phyloP scores from a whole-genome alignment of 345 rosid species.

The Noccaea caerulescens region DNA sequence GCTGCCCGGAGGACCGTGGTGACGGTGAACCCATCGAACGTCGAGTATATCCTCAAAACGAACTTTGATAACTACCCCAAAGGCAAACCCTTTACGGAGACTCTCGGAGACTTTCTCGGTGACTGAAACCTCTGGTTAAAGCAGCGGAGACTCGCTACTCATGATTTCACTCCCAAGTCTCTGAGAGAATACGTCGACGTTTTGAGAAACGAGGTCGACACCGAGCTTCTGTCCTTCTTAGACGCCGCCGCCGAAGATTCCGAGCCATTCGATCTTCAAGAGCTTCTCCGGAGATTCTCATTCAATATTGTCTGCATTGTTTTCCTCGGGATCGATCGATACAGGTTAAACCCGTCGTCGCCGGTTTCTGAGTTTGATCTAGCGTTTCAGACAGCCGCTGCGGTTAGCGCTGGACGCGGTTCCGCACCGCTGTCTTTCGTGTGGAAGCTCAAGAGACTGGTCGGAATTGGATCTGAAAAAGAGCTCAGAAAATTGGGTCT shows the following conservation, averaged over 20 bases:
- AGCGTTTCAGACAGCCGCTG: slow-evolving; percentile 64
- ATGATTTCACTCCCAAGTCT: slow-evolving; percentile 53
- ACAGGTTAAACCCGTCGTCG: slow-evolving; percentile 45
- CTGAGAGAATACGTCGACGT: slow-evolving; percentile 50
- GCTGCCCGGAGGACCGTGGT: slow-evolving; percentile 70
- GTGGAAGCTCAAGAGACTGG: slow-evolving; percentile 69
- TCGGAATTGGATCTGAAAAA: slow-evolving; percentile 62
- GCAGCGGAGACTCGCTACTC: slow-evolving; percentile 64
- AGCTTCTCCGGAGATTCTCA: slow-evolving; percentile 55
- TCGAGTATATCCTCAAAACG: slow-evolving; percentile 75
- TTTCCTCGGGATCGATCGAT: slow-evolving; percentile 56
- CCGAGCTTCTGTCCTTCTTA: slow-evolving; percentile 52
- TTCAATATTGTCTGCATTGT: slow-evolving; percentile 57
- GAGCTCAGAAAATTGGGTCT: slow-evolving; percentile 49
- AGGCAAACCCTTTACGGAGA: slow-evolving; percentile 85
- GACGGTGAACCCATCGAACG: slow-evolving; percentile 77
- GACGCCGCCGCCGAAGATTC: slow-evolving; percentile 44
- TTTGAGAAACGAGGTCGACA: slow-evolving; percentile 50
- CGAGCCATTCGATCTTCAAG: slow-evolving; percentile 57
- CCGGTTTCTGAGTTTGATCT: slow-evolving; percentile 44
- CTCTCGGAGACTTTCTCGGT: slow-evolving; percentile 82
- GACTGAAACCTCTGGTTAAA: slow-evolving; percentile 61
- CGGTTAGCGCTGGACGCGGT: slow-evolving; percentile 63
- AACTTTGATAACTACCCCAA: slow-evolving; percentile 88
- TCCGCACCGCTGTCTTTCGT: slow-evolving; percentile 52